These are phyloP conservation scores for Candida pseudoglaebosa DNA, from an alignment of 805 yeast species.

Conservation along the genomic window DNA sequence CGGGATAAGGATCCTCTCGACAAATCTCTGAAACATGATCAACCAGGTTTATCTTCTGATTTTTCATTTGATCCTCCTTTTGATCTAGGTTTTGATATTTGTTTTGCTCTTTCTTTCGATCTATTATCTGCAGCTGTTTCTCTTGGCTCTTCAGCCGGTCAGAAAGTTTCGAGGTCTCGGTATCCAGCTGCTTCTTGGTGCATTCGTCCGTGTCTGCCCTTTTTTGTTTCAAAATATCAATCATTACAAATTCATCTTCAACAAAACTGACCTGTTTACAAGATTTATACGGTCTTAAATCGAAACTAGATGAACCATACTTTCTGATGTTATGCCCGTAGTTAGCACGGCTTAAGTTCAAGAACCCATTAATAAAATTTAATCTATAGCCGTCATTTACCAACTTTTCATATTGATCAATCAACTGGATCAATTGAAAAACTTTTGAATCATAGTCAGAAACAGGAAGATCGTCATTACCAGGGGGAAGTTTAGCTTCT, in stretches of 20 bases:
- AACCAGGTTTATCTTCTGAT: no score
- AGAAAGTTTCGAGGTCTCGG: no score
- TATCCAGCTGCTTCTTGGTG: slow-evolving; percentile 1
- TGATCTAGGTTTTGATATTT: no score
- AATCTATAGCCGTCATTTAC: slow-evolving; percentile 15
- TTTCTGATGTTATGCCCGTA: slow-evolving; percentile 25
- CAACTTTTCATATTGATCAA: slow-evolving; percentile 30
- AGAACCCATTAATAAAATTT: slow-evolving; percentile 31
- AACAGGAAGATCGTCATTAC: slow-evolving; percentile 1
- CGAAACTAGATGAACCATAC: slow-evolving; percentile 42
- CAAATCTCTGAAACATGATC: no score
- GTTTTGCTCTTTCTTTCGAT: no score
- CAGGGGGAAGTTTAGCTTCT: neutral
- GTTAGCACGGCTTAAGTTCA: slow-evolving; percentile 45
- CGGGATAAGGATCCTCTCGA: no score
- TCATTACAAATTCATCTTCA: slow-evolving; percentile 9
- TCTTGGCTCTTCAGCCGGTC: no score
- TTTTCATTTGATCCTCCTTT: no score
- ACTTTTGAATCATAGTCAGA: slow-evolving; percentile 13
- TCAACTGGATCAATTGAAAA: slow-evolving; percentile 21
- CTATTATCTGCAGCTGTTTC: no score
- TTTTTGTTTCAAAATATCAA: slow-evolving; percentile 8
- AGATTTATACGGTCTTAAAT: slow-evolving; percentile 29
- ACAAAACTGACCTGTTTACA: slow-evolving; percentile 15
- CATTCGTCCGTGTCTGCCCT: neutral